Conservation (phyloP, 192 early-diverging fungal species). For the Backusella luteola region DNA sequence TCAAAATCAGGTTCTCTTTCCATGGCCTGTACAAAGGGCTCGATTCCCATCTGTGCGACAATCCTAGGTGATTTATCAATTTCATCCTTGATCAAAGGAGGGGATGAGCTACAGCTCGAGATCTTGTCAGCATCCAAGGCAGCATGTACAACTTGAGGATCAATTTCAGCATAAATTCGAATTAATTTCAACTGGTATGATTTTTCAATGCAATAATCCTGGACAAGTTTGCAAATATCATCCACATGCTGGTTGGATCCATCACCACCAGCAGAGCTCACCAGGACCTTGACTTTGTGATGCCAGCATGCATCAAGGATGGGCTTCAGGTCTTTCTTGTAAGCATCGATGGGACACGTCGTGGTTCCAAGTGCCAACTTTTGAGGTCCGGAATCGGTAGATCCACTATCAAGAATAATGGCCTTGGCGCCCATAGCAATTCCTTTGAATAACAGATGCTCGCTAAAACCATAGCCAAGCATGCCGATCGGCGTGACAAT, state of each 20-base stretch:
- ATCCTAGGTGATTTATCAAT: neutral
- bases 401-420: constrained; percentile 17
- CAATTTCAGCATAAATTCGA: neutral
- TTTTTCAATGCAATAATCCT: neutral
- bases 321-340: constrained; percentile 7
- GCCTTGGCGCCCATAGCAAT: constrained; percentile 11
- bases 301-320: constrained; percentile 18
- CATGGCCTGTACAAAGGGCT: constrained; percentile 13
- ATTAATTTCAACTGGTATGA: neutral
- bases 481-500: neutral
- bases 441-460: neutral
- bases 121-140: neutral
- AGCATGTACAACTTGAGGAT: neutral
- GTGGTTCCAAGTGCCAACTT: constrained; percentile 16
- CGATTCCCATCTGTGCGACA: constrained; percentile 25
- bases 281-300: constrained; percentile 10
- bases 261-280: constrained; percentile 14
- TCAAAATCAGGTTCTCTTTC: constrained; percentile 14
- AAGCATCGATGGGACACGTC: constrained; percentile 15
- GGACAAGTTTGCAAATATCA: neutral
- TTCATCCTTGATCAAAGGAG: neutral
- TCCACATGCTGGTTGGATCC: constrained; percentile 20
- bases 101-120: neutral
- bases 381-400: constrained; percentile 23
- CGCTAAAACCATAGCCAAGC: neutral